A percentile compares a stretch with the other conserved stretches of the same genome.
phyloP scores from a whole-genome alignment of 108 stramenopile species.

The Cyclotella atomus region DNA sequence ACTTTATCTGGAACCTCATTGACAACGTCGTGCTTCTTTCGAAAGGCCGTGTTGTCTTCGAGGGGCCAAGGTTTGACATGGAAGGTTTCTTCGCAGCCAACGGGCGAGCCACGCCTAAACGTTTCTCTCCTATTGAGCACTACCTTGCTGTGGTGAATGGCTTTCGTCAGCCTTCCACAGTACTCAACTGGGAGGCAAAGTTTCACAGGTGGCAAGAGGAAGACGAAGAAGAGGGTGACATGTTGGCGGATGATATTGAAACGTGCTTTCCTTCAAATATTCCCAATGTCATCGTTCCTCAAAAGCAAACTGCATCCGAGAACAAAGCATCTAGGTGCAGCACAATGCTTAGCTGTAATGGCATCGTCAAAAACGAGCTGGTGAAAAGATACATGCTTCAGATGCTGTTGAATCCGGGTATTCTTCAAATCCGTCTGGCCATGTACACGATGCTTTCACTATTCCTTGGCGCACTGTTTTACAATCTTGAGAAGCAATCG shows the following conservation, averaged over 20 bases:
- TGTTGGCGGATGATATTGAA: conserved; percentile 5
- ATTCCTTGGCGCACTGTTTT: conserved; percentile 50
- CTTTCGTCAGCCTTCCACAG: background rate
- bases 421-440: conserved; percentile 55
- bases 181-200: conserved; percentile 9
- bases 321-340: background rate
- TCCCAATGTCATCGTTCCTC: conserved; percentile 55
- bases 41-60: conserved; percentile 57
- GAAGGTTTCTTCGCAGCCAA: conserved; percentile 58
- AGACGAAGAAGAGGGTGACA: conserved; percentile 14
- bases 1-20: conserved; percentile 62
- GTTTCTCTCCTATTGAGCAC: conserved; percentile 34
- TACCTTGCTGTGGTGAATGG: conserved; percentile 27
- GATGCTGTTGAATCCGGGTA: conserved; percentile 65
- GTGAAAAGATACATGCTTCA: conserved; percentile 57
- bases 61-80: conserved; percentile 54
- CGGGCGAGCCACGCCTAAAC: conserved; percentile 48
- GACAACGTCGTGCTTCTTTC: conserved; percentile 64
- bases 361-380: conserved; percentile 21
- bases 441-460: conserved; percentile 60
- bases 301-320: conserved; percentile 4
- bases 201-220: conserved; percentile 28
- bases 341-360: background rate
- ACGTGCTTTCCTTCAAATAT: conserved; percentile 28
- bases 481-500: conserved; percentile 41